phyloP scores from a whole-genome alignment of 108 stramenopile species.

The Stephanodiscus minutulus region DNA sequence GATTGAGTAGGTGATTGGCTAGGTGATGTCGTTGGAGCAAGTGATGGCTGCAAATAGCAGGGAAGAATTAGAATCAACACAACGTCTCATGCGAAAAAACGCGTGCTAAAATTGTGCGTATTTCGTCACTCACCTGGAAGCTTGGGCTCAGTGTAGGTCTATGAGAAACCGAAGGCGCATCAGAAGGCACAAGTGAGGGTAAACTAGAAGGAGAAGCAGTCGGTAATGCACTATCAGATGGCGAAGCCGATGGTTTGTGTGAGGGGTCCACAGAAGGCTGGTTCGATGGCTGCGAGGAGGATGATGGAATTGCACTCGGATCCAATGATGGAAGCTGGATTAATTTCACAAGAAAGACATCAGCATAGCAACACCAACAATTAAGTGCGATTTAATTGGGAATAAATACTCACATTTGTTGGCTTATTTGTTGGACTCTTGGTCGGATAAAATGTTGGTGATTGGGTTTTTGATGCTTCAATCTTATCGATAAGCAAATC shows the following conservation, averaged over 20 bases:
- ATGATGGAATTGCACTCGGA: slow-evolving; percentile 8
- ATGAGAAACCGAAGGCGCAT: slow-evolving; percentile 8
- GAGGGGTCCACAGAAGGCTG: slow-evolving; percentile 9
- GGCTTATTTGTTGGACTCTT: slow-evolving; percentile 6
- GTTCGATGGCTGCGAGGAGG: slow-evolving; percentile 5
- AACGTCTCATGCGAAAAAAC: not conserved
- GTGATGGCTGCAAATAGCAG: slow-evolving; percentile 6
- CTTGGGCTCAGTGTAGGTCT: slow-evolving; percentile 7
- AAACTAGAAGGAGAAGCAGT: slow-evolving; percentile 2
- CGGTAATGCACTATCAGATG: slow-evolving; percentile 7
- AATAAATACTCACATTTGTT: not conserved
- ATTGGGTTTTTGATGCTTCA: slow-evolving; percentile 13
- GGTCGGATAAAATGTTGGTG: slow-evolving; percentile 8
- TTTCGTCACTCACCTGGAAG: slow-evolving; percentile 1
- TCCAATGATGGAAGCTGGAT: not conserved
- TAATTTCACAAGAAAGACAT: not conserved
- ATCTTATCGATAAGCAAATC: slow-evolving; percentile 15
- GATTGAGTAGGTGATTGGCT: slow-evolving; percentile 13
- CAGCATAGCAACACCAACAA: not conserved
- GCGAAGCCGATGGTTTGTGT: slow-evolving; percentile 5
- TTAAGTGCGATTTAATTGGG: not conserved
- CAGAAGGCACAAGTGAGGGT: slow-evolving; percentile 2
- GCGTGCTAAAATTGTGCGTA: not conserved
- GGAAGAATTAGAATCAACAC: not conserved
- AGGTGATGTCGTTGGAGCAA: slow-evolving; percentile 5